Evolutionary conservation across 768 basidiomycete species (phyloP).

Genomic region (Boletellus ananas): DNA sequence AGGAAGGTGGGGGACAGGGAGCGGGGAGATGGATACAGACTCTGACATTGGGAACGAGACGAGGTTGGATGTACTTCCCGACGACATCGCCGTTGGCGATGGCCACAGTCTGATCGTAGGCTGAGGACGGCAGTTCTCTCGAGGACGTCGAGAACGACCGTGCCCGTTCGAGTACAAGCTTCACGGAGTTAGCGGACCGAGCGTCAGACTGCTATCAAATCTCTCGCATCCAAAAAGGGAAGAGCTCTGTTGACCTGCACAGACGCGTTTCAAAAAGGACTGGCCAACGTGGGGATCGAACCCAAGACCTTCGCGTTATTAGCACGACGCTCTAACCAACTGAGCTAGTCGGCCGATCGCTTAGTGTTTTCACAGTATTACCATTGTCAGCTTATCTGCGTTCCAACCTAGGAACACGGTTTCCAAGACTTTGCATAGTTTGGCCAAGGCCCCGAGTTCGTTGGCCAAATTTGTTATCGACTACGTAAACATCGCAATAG

Average conservation of each 20-base stretch:
- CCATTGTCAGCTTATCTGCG: no score
- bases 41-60: slow-evolving; percentile 34
- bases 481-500: no score
- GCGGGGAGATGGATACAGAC: slow-evolving; percentile 20
- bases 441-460: no score
- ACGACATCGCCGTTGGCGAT: slow-evolving; percentile 21
- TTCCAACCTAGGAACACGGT: no score
- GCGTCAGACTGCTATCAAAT: slow-evolving; percentile 18
- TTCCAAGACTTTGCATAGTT: no score
- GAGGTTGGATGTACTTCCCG: slow-evolving; percentile 7
- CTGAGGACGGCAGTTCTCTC: slow-evolving; percentile 1
- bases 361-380: no score
- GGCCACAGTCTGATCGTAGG: slow-evolving; percentile 7
- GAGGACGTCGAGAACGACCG: not conserved
- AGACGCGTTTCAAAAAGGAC: not conserved
- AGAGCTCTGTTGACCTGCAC: not conserved
- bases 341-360: slow-evolving; percentile 31
- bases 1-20: slow-evolving; percentile 49
- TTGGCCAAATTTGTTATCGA: no score
- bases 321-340: slow-evolving; percentile 35
- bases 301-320: slow-evolving; percentile 55
- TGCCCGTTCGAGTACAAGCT: not conserved
- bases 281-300: slow-evolving; percentile 77
- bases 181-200: slow-evolving; percentile 18
- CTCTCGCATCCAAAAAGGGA: slow-evolving; percentile 18